These are phyloP conservation scores for Noccaea bulbosa DNA, from an alignment of 345 rosid genomes.

Conservation along the genomic window DNA sequence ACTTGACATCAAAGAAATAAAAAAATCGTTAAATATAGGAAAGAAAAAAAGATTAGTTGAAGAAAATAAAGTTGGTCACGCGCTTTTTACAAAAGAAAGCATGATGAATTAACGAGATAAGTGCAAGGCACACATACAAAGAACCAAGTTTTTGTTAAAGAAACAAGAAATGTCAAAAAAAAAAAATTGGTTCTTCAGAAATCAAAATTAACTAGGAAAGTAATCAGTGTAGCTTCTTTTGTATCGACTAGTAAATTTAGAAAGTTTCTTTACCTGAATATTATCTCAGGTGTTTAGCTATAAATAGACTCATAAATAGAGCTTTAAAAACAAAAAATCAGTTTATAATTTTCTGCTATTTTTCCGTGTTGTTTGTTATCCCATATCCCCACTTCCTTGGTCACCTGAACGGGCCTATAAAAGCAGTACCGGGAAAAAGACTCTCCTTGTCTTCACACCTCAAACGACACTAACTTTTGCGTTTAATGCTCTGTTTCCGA, in stretches of 20 bases:
- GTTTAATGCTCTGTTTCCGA: conserved; percentile 27
- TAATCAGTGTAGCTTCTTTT: not conserved
- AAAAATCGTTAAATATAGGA: not conserved
- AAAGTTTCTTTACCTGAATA: conserved; percentile 13
- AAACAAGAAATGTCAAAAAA: not conserved
- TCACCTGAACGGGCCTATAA: not conserved
- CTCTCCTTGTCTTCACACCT: not conserved
- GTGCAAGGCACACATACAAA: not conserved
- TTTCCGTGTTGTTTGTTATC: conserved; percentile 29
- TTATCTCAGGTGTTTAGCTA: conserved; percentile 1
- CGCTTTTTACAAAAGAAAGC: conserved; percentile 17
- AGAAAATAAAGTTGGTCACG: conserved; percentile 18
- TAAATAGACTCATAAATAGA: conserved; percentile 33
- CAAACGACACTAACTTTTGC: not conserved
- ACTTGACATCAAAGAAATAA: not conserved
- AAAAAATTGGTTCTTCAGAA: not conserved
- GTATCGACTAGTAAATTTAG: not conserved
- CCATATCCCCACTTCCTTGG: conserved; percentile 37
- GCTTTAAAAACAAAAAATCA: not conserved
- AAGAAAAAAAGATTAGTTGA: not conserved
- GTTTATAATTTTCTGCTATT: not conserved
- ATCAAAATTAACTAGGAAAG: not conserved
- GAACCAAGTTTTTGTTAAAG: conserved; percentile 7
- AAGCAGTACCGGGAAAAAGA: conserved; percentile 6
- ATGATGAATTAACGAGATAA: conserved; percentile 11